Evolutionary conservation across 345 rosid species (phyloP).

Genomic region (Brassica rapa): DNA sequence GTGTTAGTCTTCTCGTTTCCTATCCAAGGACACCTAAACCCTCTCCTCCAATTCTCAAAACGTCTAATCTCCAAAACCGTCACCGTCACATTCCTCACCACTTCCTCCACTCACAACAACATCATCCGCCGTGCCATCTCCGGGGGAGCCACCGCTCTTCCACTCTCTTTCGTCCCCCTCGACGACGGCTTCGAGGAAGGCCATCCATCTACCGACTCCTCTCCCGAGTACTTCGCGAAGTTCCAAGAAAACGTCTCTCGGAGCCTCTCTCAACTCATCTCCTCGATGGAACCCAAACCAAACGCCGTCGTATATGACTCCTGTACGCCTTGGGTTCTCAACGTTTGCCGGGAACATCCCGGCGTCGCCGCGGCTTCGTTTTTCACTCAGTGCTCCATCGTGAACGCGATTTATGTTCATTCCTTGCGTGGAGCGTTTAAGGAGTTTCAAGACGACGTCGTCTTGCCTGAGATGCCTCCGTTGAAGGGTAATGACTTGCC

Average conservation of each 20-base stretch:
- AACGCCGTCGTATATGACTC: constrained; percentile 52
- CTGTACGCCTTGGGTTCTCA: constrained; percentile 39
- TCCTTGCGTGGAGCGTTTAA: constrained; percentile 33
- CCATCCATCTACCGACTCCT: constrained; percentile 5
- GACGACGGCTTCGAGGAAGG: constrained; percentile 39
- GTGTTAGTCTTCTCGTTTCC: constrained; percentile 46
- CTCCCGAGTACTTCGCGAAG: constrained; percentile 13
- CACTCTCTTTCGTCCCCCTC: constrained; percentile 35
- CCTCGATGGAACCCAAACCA: constrained; percentile 38
- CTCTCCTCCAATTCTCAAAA: constrained; percentile 59
- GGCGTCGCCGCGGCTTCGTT: constrained; percentile 49
- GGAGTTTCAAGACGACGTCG: constrained; percentile 34
- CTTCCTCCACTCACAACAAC: constrained; percentile 38
- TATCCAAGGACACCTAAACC: constrained; percentile 58
- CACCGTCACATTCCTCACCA: constrained; percentile 47
- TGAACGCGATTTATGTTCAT: constrained; percentile 43
- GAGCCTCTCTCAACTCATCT: constrained; percentile 40
- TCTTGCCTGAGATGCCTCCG: constrained; percentile 45
- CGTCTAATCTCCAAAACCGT: constrained; percentile 53
- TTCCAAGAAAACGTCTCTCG: constrained; percentile 32
- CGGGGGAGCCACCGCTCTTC: constrained; percentile 38
- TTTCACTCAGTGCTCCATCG: constrained; percentile 54
- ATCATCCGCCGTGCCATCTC: constrained; percentile 33
- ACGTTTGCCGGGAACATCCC: constrained; percentile 24
- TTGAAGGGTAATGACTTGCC: constrained; percentile 51